Evolutionary conservation across 495 filamentous ascomycete genomes (phyloP).

Genomic region (Corynascus novoguineensis): DNA sequence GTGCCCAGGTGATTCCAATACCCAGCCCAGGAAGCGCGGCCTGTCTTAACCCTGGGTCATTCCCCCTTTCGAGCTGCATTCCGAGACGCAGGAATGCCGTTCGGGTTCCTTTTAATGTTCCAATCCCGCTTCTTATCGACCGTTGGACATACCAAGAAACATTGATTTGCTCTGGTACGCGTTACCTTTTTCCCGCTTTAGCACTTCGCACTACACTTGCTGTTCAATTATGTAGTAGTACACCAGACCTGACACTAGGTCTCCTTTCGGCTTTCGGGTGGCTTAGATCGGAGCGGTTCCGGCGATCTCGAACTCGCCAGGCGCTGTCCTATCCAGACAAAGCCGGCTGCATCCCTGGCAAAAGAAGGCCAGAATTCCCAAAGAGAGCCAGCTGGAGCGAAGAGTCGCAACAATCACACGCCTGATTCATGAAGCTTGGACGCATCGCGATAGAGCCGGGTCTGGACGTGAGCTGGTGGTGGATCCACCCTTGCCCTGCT

Average conservation of each 20-base stretch:
- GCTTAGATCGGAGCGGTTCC: background rate
- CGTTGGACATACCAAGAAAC: background rate
- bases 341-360: background rate
- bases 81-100: background rate
- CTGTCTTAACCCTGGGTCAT: background rate
- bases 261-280: background rate
- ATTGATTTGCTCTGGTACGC: background rate
- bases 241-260: background rate
- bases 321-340: background rate
- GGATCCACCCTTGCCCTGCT: slow-evolving; percentile 7
- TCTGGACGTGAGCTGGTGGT: slow-evolving; percentile 14
- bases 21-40: background rate
- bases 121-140: background rate
- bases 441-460: background rate
- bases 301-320: background rate
- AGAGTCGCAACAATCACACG: background rate
- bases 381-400: background rate
- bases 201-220: too few relatives aligned
- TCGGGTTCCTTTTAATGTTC: background rate
- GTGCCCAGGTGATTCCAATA: too few relatives aligned
- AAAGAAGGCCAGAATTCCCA: background rate
- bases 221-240: too few relatives aligned
- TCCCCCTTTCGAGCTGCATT: background rate
- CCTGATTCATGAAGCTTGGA: slow-evolving; percentile 1
- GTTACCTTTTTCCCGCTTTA: background rate